A percentile compares a stretch with the other conserved stretches of the same genome.
phyloP scores from a whole-genome alignment of 2,329 filamentous ascomycete species.

The Paecilomyces sp. region DNA sequence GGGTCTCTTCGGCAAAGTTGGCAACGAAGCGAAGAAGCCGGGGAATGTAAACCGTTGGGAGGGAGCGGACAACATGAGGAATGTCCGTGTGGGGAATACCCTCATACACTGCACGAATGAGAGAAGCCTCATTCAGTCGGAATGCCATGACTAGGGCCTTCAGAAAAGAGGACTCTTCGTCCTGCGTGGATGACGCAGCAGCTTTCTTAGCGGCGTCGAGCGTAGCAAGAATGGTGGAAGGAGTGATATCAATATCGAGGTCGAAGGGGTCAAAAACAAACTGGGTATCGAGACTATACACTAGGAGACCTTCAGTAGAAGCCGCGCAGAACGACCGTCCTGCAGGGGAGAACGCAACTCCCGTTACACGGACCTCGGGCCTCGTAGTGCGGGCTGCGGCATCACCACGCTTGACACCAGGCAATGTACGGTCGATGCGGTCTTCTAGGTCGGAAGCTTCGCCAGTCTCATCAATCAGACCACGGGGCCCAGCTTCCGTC shows the following conservation, averaged over 20 bases:
- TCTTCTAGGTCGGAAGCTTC: slow-evolving; percentile 87
- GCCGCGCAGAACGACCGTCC: slow-evolving; percentile 90
- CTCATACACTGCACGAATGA: slow-evolving; percentile 82
- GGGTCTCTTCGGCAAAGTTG: slow-evolving; percentile 77
- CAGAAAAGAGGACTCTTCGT: slow-evolving; percentile 65
- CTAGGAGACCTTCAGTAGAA: slow-evolving; percentile 85
- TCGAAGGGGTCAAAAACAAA: slow-evolving; percentile 94
- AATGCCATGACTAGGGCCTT: slow-evolving; percentile 97
- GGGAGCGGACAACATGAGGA: slow-evolving; percentile 64
- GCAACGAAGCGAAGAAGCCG: slow-evolving; percentile 82
- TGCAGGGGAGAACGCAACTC: slow-evolving; percentile 80
- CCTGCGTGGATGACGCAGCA: slow-evolving; percentile 41
- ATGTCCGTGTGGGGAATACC: slow-evolving; percentile 70
- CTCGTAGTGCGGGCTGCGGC: slow-evolving; percentile 68
- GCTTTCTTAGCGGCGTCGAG: slow-evolving; percentile 43
- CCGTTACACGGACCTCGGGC: slow-evolving; percentile 77
- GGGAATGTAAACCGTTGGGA: slow-evolving; percentile 81
- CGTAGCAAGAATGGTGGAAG: slow-evolving; percentile 72
- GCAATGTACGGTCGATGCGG: slow-evolving; percentile 68
- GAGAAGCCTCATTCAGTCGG: slow-evolving; percentile 76
- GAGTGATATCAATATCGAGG: slow-evolving; percentile 88
- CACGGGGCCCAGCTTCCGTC: slow-evolving; percentile 80
- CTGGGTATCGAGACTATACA: slow-evolving; percentile 82
- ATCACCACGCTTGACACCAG: slow-evolving; percentile 82
- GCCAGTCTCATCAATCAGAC: slow-evolving; percentile 77